Percentiles rank a stretch among this genome's conserved stretches.
These are phyloP conservation scores for Luzula sylvatica DNA, from an alignment of 176 grass and related monocot species.

Conservation along the genomic window DNA sequence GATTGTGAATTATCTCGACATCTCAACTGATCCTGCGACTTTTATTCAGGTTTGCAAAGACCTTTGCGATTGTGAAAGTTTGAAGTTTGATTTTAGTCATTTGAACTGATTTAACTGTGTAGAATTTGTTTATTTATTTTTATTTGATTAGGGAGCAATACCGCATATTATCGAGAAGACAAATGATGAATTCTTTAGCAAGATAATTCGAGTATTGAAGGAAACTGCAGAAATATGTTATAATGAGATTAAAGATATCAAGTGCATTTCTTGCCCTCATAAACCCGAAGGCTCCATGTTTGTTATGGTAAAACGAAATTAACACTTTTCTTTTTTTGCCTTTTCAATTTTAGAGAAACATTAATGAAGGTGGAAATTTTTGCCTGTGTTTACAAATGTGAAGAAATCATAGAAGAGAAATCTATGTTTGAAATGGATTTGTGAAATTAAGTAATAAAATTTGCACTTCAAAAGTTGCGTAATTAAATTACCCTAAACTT, in stretches of 20 bases:
- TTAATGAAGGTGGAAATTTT: no score
- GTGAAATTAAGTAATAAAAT: no score
- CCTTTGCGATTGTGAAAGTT: neutral
- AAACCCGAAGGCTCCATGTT: conserved; percentile 73
- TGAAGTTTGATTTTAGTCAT: neutral
- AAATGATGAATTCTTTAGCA: conserved; percentile 54
- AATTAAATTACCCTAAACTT: no score
- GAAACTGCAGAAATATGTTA: conserved; percentile 55
- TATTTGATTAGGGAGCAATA: conserved; percentile 43
- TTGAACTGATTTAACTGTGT: conserved; percentile 15
- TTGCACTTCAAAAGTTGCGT: no score
- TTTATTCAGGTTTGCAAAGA: conserved; percentile 70
- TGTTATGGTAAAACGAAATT: conserved; percentile 35
- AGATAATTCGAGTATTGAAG: conserved; percentile 32
- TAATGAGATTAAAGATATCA: conserved; percentile 40
- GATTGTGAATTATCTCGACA: conserved; percentile 30
- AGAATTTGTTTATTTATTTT: neutral
- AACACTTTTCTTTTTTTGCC: conserved; percentile 5
- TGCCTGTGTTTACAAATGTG: no score
- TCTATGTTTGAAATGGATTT: no score
- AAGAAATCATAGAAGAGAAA: no score
- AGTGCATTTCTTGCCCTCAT: conserved; percentile 46
- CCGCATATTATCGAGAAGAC: conserved; percentile 54
- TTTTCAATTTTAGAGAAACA: no score
- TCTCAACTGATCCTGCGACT: conserved; percentile 49